Conservation (phyloP, 2,329 filamentous ascomycete genomes). For the Orbilia brochopaga region DNA sequence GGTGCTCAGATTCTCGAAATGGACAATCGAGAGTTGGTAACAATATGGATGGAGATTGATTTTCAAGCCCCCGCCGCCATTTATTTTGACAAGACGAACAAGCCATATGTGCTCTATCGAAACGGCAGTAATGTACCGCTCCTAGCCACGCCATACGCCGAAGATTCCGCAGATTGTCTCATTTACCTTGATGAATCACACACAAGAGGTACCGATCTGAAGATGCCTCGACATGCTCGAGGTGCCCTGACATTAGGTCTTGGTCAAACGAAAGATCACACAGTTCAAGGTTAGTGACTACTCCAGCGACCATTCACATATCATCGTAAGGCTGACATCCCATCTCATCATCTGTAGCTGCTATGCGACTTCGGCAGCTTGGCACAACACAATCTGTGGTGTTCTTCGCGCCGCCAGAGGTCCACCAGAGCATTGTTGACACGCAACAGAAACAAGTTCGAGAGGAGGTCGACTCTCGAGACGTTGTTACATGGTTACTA, state of each 20-base stretch:
- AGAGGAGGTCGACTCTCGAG: conserved; percentile 59
- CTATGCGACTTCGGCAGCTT: conserved; percentile 73
- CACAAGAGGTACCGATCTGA: conserved; percentile 72
- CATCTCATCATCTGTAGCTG: conserved; percentile 13
- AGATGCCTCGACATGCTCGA: conserved; percentile 65
- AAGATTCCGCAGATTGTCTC: conserved; percentile 66
- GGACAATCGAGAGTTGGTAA: conserved; percentile 63
- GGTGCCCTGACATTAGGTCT: conserved; percentile 73
- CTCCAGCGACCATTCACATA: not conserved
- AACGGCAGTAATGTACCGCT: conserved; percentile 60
- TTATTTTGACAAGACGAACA: conserved; percentile 63
- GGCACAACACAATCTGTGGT: conserved; percentile 70
- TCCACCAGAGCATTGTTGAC: conserved; percentile 63
- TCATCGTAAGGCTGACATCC: not conserved
- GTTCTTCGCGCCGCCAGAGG: conserved; percentile 64
- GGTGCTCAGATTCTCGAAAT: conserved; percentile 70
- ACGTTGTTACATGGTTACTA: conserved; percentile 69
- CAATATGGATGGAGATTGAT: conserved; percentile 63
- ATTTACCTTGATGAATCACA: conserved; percentile 75
- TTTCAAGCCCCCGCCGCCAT: conserved; percentile 62
- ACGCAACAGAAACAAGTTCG: conserved; percentile 37
- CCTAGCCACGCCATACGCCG: conserved; percentile 64
- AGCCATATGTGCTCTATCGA: conserved; percentile 60
- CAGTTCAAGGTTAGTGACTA: conserved; percentile 68
- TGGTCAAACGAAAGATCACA: conserved; percentile 69